phyloP scores from a whole-genome alignment of 495 filamentous ascomycete genomes.

The Podospora sp. region DNA sequence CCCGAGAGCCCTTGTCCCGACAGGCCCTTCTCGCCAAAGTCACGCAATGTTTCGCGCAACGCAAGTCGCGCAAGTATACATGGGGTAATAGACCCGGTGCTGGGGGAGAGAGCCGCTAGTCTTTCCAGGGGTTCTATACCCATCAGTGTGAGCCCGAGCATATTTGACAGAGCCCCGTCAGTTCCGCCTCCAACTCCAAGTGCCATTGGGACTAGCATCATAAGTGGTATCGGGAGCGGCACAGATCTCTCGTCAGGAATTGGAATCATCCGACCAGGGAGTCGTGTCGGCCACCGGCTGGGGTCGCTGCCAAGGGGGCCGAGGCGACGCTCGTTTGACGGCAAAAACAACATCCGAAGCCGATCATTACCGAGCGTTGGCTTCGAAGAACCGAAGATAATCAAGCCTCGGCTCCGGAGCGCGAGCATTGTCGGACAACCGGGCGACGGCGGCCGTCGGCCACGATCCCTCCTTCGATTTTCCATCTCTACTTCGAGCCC shows the following conservation, averaged over 20 bases:
- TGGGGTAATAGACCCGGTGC: conserved; percentile 10
- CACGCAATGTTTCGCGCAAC: conserved; percentile 28
- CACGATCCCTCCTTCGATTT: conserved; percentile 22
- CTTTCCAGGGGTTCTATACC: conserved; percentile 19
- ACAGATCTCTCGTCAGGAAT: background rate
- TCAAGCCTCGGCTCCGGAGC: conserved; percentile 10
- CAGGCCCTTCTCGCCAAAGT: conserved; percentile 31
- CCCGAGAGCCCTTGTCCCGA: conserved; percentile 19
- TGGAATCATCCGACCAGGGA: conserved; percentile 12
- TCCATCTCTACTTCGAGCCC: conserved; percentile 10
- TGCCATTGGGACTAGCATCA: conserved; percentile 23
- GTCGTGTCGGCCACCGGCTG: conserved; percentile 17
- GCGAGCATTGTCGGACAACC: conserved; percentile 10
- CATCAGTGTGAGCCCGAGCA: conserved; percentile 17
- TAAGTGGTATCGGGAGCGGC: background rate
- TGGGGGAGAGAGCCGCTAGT: conserved; percentile 13
- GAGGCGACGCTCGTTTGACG: conserved; percentile 11
- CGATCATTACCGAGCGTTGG: conserved; percentile 14
- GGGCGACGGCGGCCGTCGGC: background rate
- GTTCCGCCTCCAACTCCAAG: background rate
- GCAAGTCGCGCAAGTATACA: conserved; percentile 13
- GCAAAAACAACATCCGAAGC: conserved; percentile 2
- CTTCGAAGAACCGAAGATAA: background rate
- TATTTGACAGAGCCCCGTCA: conserved; percentile 10
- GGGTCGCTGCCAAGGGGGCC: background rate